Evolutionary conservation across 2,329 filamentous ascomycete genomes (phyloP), one percentile per base, ranked within the genome.

Genomic region (Colletotrichum sp.): DNA sequence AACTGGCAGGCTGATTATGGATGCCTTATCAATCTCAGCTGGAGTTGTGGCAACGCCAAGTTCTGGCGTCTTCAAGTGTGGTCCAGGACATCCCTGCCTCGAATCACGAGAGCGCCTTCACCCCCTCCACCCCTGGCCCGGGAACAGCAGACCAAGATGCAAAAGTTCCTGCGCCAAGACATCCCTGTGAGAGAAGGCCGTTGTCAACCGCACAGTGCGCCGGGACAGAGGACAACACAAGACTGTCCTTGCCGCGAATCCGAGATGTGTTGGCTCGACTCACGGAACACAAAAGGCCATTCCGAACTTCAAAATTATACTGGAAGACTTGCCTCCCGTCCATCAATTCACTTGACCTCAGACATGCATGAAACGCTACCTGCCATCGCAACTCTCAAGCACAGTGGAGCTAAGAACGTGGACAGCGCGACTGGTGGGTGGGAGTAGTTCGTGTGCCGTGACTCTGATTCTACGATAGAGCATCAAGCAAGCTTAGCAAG

Each of bases 241-340:
- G 43, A 4, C n/a, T 0, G 43, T 1, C 0, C 0, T 13, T 52
- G 43, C 43, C 5, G n/a, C n/a, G n/a, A 52, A 7, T 0, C 43
- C 43, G 43, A 21, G 43, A 52, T 52, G 43, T 52, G n/a, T 52
- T 52, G n/a, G 43, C 43, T 13, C 43, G 4, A 52, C 2, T 52
- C 10, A 52, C n/a, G 4, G 18, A 21, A 48, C n/a, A 13, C 10
- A 52, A 0, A 52, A 52, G 10, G 5, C 0, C 12, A 13, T 52
- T 21, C 12, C 10, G 0, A 52, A 24, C 0, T 24, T 24, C 21
- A 24, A 24, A 24, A 24, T 24, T 24, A 24, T 24, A 24, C 21
- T 24, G 21, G 21, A 24, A 24, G 18, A 21, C 38, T 48, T 48
- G 38, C 9, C 36, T 38, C 36, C 36, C 5, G 38, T 2, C 2